phyloP scores from a whole-genome alignment of 2,329 filamentous ascomycete genomes.

The Beauveria caledonica region DNA sequence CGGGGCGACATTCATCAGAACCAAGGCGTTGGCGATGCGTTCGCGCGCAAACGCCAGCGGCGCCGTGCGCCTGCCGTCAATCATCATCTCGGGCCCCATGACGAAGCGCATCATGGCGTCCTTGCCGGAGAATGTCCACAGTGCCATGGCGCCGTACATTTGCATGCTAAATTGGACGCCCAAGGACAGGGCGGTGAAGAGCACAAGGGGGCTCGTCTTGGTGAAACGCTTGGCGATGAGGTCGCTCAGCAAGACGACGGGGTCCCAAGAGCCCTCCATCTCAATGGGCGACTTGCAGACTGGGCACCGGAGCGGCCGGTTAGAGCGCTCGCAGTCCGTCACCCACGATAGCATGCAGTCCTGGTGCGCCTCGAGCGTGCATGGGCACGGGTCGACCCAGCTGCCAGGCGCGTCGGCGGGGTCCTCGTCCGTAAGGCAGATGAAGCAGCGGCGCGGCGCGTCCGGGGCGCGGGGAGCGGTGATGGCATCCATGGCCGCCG shows the following conservation, averaged over 20 bases:
- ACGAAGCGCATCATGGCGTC: conserved; percentile 36
- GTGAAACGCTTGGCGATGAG: conserved; percentile 47
- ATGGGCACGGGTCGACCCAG: conserved; percentile 87
- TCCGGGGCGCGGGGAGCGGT: conserved; percentile 17
- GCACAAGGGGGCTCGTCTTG: conserved; percentile 50
- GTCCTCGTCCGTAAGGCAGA: conserved; percentile 51
- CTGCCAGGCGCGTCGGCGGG: conserved; percentile 38
- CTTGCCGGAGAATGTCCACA: conserved; percentile 45
- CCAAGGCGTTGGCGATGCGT: conserved; percentile 24
- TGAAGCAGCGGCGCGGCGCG: conserved; percentile 46
- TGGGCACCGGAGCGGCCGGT: conserved; percentile 68
- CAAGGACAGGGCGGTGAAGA: conserved; percentile 49
- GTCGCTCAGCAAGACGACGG: conserved; percentile 60
- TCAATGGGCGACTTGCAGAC: conserved; percentile 80
- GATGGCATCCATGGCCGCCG: conserved; percentile 15
- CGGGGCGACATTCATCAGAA: conserved; percentile 39
- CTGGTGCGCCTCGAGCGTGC: conserved; percentile 85
- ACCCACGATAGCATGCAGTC: conserved; percentile 87
- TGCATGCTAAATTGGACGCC: conserved; percentile 44
- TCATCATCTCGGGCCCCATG: conserved; percentile 24
- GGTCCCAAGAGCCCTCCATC: conserved; percentile 66
- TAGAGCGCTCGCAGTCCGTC: conserved; percentile 67
- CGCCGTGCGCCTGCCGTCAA: conserved; percentile 19
- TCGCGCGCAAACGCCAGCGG: conserved; percentile 20
- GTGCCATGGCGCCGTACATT: conserved; percentile 43